A percentile compares a stretch with the other conserved stretches of the same genome.
These are phyloP conservation scores for Chenopodium formosanum DNA, from an alignment of 148 eudicot species.

Conservation along the genomic window DNA sequence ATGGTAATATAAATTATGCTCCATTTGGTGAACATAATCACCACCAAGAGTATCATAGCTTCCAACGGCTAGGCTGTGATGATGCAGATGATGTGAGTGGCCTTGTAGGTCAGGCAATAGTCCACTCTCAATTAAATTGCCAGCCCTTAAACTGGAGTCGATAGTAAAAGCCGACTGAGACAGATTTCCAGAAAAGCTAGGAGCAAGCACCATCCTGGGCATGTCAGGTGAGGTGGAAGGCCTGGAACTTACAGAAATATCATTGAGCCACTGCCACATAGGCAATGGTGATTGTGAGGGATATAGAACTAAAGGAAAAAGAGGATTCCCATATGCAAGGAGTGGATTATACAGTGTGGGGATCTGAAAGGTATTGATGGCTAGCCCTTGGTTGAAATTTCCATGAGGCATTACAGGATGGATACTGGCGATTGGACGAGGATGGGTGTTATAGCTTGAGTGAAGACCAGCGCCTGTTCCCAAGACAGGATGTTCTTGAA, in stretches of 20 bases:
- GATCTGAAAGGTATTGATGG: not conserved
- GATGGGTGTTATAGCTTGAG: not conserved
- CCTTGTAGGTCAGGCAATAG: not conserved
- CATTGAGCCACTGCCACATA: not conserved
- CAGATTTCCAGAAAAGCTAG: not conserved
- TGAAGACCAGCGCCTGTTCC: not conserved
- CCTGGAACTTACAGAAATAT: not conserved
- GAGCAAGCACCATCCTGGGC: not conserved
- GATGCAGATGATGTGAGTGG: not conserved
- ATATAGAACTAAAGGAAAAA: not conserved
- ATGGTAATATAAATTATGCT: not conserved
- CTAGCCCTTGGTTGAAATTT: not conserved
- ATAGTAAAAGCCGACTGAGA: not conserved
- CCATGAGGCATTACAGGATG: constrained; percentile 8
- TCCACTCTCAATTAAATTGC: not conserved
- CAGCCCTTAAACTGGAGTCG: not conserved
- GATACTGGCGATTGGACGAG: not conserved
- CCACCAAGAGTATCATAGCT: not conserved
- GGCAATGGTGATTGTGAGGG: not conserved
- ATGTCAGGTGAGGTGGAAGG: not conserved
- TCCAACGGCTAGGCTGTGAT: not conserved
- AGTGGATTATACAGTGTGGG: not conserved
- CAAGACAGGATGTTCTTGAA: not conserved
- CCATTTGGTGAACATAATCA: not conserved
- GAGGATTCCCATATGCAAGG: not conserved